These are phyloP conservation scores for Mycosphaerella arachidis DNA, from an alignment of 2,329 filamentous ascomycete genomes.

Conservation along the genomic window DNA sequence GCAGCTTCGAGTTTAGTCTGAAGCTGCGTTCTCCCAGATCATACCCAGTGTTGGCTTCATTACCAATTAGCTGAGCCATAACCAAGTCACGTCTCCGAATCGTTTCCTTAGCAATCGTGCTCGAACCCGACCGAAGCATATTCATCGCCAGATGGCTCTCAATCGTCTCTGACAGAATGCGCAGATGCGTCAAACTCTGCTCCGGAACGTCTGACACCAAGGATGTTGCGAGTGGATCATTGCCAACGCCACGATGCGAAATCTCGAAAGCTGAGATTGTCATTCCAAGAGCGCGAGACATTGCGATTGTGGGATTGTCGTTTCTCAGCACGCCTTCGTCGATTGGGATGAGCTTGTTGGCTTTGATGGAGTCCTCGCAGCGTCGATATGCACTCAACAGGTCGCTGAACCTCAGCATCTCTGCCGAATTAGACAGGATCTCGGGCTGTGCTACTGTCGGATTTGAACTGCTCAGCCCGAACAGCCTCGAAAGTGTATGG, in stretches of 20 bases:
- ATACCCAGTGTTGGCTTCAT: constrained; percentile 11
- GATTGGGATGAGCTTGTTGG: constrained; percentile 42
- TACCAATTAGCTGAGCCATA: constrained; percentile 29
- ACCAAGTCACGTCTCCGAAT: constrained; percentile 27
- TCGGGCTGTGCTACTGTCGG: background rate
- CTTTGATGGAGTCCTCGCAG: constrained; percentile 51
- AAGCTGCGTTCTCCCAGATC: constrained; percentile 16
- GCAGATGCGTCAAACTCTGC: constrained; percentile 77
- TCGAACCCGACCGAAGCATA: constrained; percentile 55
- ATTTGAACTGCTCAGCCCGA: constrained; percentile 11
- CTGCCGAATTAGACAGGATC: constrained; percentile 8
- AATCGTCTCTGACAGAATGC: constrained; percentile 82
- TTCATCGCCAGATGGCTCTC: constrained; percentile 79
- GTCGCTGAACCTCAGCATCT: constrained; percentile 21
- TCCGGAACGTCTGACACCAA: constrained; percentile 80
- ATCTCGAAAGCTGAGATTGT: constrained; percentile 89
- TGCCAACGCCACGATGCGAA: constrained; percentile 76
- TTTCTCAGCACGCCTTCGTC: constrained; percentile 5
- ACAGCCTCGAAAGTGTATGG: constrained; percentile 14
- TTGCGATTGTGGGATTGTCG: constrained; percentile 20
- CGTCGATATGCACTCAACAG: constrained; percentile 54
- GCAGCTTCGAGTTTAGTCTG: constrained; percentile 34
- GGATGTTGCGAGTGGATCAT: constrained; percentile 59
- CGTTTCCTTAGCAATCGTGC: constrained; percentile 30
- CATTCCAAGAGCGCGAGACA: constrained; percentile 59